These are phyloP conservation scores for Dictyostelium firmibasis DNA, from an alignment of 78 protist species.

Conservation along the genomic window DNA sequence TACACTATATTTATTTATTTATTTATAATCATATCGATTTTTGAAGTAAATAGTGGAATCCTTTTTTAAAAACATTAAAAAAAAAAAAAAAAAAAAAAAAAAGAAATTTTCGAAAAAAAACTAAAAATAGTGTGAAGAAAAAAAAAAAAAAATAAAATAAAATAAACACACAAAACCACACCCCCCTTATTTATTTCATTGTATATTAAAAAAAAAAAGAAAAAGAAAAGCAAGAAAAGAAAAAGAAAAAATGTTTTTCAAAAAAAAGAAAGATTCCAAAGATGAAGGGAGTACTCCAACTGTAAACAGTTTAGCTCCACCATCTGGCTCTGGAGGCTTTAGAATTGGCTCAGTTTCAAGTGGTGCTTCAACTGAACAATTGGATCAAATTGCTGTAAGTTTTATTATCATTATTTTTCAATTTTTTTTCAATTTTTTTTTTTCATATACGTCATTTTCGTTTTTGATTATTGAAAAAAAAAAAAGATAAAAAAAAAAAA, in stretches of 20 bases:
- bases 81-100: too few relatives aligned
- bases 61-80: too few relatives aligned
- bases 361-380: conserved; percentile 60
- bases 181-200: neutral
- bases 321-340: neutral
- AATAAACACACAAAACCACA: too few relatives aligned
- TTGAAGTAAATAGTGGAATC: neutral
- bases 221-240: too few relatives aligned
- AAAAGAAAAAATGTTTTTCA: neutral
- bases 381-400: conserved; percentile 49
- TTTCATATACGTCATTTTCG: neutral
- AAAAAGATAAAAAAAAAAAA: too few relatives aligned
- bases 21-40: neutral
- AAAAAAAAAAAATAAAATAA: neutral
- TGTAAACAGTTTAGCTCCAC: neutral
- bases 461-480: too few relatives aligned
- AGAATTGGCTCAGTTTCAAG: conserved; percentile 30
- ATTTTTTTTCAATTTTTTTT: neutral
- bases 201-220: neutral
- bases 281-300: neutral
- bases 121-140: neutral
- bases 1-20: neutral
- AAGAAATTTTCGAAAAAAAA: neutral
- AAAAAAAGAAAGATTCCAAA: neutral
- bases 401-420: too few relatives aligned